A percentile compares a stretch with the other conserved stretches of the same genome.
Conservation (phyloP, 768 basidiomycete species). For the Tricholoma matsutake region DNA sequence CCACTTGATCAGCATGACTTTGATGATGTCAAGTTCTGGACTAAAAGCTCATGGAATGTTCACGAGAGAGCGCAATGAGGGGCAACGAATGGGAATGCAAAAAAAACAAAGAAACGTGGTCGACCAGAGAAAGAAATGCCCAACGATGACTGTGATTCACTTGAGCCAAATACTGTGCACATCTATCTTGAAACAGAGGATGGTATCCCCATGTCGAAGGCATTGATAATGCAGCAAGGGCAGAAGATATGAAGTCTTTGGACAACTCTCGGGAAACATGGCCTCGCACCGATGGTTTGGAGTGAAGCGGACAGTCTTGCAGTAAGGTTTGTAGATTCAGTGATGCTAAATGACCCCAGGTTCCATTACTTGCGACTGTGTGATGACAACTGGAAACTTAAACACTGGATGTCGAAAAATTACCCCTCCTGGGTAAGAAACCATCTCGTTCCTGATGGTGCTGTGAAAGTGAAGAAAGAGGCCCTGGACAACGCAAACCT, state of each 20-base stretch:
- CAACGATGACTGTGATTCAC: background rate
- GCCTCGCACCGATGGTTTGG: background rate
- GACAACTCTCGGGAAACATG: background rate
- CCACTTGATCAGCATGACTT: background rate
- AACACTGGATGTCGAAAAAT: background rate
- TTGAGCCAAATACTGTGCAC: background rate
- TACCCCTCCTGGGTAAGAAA: background rate
- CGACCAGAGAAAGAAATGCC: background rate
- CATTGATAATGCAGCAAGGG: background rate
- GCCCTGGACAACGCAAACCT: background rate
- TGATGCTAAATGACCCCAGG: background rate
- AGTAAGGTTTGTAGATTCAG: background rate
- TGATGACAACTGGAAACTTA: conserved; percentile 1
- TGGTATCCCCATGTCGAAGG: too few species aligned
- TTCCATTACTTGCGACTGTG: background rate
- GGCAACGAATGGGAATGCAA: background rate
- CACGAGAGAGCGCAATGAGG: background rate
- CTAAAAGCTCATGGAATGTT: background rate
- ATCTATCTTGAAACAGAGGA: too few species aligned
- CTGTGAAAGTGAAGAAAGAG: background rate
- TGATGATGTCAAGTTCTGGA: background rate
- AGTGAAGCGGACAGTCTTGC: background rate
- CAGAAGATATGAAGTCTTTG: background rate
- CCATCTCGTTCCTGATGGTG: background rate
- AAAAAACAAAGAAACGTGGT: background rate